Evolutionary conservation across 495 filamentous ascomycete species (phyloP).

Genomic region (Neurospora sp.): DNA sequence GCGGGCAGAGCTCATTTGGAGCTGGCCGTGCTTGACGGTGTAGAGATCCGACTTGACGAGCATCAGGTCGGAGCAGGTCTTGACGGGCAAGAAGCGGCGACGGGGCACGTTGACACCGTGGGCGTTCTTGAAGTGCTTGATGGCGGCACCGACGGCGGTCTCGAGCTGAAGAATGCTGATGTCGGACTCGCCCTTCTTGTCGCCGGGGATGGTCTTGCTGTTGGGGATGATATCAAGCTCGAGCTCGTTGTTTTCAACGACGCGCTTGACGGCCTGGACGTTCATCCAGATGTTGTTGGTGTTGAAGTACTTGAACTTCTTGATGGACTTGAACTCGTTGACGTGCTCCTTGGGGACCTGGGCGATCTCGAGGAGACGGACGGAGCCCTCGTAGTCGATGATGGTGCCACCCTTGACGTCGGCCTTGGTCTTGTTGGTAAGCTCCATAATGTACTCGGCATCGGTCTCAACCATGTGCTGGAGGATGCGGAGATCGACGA

Average conservation of each 20-base stretch:
- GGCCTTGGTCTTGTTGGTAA: constrained; percentile 99
- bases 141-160: constrained; percentile 95
- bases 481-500: constrained; percentile 93
- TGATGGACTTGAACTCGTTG: constrained; percentile 99
- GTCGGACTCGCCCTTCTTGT: constrained; percentile 99
- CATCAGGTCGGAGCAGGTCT: constrained; percentile 99
- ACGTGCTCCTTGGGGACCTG: constrained; percentile 99
- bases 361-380: constrained; percentile 93
- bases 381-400: constrained; percentile 96
- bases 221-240: constrained; percentile 99
- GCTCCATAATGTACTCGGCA: constrained; percentile 98
- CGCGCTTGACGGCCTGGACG: constrained; percentile 92
- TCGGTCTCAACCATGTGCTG: constrained; percentile 98
- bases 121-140: constrained; percentile 96
- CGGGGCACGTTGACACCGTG: constrained; percentile 99
- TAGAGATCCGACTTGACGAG: constrained; percentile 99
- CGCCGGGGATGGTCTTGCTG: constrained; percentile 93
- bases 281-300: constrained; percentile 99
- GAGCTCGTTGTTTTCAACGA: constrained; percentile 96
- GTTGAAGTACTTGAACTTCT: constrained; percentile 99
- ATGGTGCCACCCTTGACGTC: constrained; percentile 99
- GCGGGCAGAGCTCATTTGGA: constrained; percentile 88
- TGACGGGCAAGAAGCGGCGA: constrained; percentile 96
- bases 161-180: constrained; percentile 96
- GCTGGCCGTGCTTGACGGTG: constrained; percentile 97